phyloP scores from a whole-genome alignment of 116 monocot genomes.

The Phalaenopsis hybrid region DNA sequence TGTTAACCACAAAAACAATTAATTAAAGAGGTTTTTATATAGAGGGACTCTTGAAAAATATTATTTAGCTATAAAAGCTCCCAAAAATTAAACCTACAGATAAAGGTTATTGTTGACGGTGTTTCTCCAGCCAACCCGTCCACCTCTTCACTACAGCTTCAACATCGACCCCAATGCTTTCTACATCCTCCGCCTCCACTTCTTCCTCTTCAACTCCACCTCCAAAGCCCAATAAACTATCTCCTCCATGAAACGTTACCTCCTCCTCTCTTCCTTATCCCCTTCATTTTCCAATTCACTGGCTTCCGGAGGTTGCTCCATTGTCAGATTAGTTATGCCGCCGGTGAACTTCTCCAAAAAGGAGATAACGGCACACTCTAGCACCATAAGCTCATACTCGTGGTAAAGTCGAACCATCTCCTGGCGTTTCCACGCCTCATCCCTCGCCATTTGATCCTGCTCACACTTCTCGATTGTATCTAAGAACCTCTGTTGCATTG shows the following conservation, averaged over 20 bases:
- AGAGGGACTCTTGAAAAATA: too few relatives aligned
- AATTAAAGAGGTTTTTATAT: too few relatives aligned
- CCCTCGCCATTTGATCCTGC: slow-evolving; percentile 52
- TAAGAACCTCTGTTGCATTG: slow-evolving; percentile 70
- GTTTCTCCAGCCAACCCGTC: slow-evolving; percentile 11
- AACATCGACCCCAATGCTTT: slow-evolving; percentile 4
- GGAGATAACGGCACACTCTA: slow-evolving; percentile 58
- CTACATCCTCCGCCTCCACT: slow-evolving; percentile 58
- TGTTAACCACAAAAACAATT: too few relatives aligned
- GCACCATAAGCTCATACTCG: slow-evolving; percentile 51
- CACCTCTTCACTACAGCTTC: slow-evolving; percentile 41
- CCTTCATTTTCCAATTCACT: background rate
- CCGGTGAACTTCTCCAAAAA: slow-evolving; percentile 60
- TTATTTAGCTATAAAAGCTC: too few relatives aligned
- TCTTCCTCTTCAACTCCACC: slow-evolving; percentile 26
- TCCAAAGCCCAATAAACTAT: slow-evolving; percentile 35
- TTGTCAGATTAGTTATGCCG: slow-evolving; percentile 1
- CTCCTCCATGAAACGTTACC: slow-evolving; percentile 17
- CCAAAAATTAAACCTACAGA: too few relatives aligned
- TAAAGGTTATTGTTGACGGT: too few relatives aligned
- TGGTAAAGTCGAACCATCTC: slow-evolving; percentile 55
- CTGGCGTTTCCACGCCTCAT: slow-evolving; percentile 82
- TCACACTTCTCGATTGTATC: slow-evolving; percentile 61
- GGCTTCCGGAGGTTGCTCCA: too few relatives aligned
- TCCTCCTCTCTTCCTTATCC: slow-evolving; percentile 36